These are phyloP conservation scores for Avena atlantica DNA, from an alignment of 176 grass and related monocot genomes.

Conservation along the genomic window DNA sequence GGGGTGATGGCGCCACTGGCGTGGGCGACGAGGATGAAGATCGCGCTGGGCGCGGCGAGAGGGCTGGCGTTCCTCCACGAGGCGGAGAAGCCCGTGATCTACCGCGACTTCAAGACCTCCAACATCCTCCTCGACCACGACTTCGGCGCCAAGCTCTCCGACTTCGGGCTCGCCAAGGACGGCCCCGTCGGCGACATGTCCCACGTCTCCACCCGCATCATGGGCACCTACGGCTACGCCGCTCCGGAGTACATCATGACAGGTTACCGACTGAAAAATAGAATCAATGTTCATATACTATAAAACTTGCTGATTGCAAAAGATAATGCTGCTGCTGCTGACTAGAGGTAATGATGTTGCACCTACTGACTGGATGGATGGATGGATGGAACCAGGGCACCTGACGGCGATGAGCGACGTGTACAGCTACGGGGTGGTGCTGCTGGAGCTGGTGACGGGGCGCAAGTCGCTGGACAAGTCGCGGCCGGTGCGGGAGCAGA, in stretches of 20 bases:
- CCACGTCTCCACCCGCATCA: conserved; percentile 83
- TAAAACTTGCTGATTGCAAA: not conserved
- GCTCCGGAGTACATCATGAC: conserved; percentile 97
- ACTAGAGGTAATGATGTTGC: no score
- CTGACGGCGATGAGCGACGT: conserved; percentile 87
- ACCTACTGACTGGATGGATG: no score
- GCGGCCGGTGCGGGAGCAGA: conserved; percentile 64
- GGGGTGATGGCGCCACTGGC: conserved; percentile 53
- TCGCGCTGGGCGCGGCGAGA: conserved; percentile 72
- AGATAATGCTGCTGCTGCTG: not conserved
- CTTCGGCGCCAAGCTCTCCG: conserved; percentile 79
- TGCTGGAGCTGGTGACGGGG: conserved; percentile 78
- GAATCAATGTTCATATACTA: no score
- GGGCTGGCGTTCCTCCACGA: conserved; percentile 79
- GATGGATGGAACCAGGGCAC: conserved; percentile 51
- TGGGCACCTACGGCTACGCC: conserved; percentile 91
- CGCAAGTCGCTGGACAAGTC: conserved; percentile 72
- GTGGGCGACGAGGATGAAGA: conserved; percentile 65
- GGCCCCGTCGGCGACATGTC: conserved; percentile 76
- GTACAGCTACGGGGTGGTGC: conserved; percentile 88
- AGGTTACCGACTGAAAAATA: not conserved
- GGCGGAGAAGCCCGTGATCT: conserved; percentile 71
- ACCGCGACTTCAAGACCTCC: conserved; percentile 85
- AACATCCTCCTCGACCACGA: conserved; percentile 81
- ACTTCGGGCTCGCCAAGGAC: conserved; percentile 89